Evolutionary conservation across 768 basidiomycete genomes (phyloP).

Genomic region (Russula sp.): DNA sequence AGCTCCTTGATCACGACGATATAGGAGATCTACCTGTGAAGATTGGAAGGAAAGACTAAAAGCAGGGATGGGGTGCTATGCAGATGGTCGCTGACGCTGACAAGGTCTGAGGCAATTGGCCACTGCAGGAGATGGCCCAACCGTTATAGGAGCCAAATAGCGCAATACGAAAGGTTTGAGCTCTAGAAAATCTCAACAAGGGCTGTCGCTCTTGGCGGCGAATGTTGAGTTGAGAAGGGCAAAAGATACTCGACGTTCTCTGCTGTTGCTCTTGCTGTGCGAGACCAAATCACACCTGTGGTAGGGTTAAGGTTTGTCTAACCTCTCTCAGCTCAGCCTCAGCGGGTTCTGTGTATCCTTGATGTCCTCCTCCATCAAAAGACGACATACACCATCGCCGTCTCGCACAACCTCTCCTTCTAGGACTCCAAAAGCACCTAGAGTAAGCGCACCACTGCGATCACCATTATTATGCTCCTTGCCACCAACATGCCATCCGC

Average conservation of each 20-base stretch:
- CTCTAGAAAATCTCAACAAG: not conserved
- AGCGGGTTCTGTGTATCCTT: not conserved
- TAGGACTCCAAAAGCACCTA: slow-evolving; percentile 18
- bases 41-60: not conserved
- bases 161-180: not conserved
- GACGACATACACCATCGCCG: slow-evolving; percentile 12
- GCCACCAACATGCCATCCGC: slow-evolving; percentile 73
- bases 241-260: not conserved
- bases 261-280: too few relatives aligned
- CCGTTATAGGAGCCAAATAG: not conserved
- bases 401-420: slow-evolving; percentile 6
- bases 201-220: not conserved
- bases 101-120: not conserved
- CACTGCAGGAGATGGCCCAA: not conserved
- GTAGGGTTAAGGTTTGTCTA: not conserved
- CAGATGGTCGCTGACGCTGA: not conserved
- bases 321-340: not conserved
- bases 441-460: not conserved
- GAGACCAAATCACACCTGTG: not conserved
- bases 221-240: not conserved
- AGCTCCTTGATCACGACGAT: not conserved
- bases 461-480: slow-evolving; percentile 53
- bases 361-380: slow-evolving; percentile 14
- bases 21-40: not conserved
- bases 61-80: not conserved